Evolutionary conservation across 208 protist genomes (phyloP).

Genomic region (Angomonas deanei): DNA sequence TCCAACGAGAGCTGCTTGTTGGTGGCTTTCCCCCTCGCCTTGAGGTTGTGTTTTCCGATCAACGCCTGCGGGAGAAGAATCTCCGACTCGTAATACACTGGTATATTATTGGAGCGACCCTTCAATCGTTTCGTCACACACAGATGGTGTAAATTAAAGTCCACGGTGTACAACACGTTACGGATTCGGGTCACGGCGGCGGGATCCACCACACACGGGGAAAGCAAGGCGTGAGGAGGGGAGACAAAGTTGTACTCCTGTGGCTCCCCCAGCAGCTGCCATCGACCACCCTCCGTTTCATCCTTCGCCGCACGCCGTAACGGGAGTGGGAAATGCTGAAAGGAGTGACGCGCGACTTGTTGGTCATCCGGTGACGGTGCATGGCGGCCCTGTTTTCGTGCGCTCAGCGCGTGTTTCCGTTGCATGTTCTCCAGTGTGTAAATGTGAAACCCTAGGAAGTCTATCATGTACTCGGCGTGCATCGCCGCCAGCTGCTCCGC

Average conservation of each 20-base stretch:
- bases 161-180: constrained; percentile 29
- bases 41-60: background rate
- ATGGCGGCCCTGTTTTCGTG: constrained; percentile 59
- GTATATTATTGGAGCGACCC: background rate
- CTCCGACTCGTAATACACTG: background rate
- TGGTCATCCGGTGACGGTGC: constrained; percentile 66
- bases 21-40: constrained; percentile 65
- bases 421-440: constrained; percentile 85
- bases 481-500: constrained; percentile 78
- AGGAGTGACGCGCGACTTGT: constrained; percentile 7
- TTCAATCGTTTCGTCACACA: constrained; percentile 6
- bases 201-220: constrained; percentile 64
- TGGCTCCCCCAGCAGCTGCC: constrained; percentile 60
- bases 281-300: constrained; percentile 72
- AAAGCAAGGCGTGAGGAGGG: constrained; percentile 52
- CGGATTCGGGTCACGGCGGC: constrained; percentile 39
- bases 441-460: constrained; percentile 80
- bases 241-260: constrained; percentile 21
- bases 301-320: constrained; percentile 56
- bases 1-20: constrained; percentile 37
- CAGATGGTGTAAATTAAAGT: constrained; percentile 39
- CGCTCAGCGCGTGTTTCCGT: constrained; percentile 71
- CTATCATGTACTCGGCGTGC: constrained; percentile 84
- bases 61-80: background rate
- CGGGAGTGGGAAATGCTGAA: constrained; percentile 45